Evolutionary conservation across 139 green algal species (phyloP).

Genomic region (Tetradesmus obliquus): DNA sequence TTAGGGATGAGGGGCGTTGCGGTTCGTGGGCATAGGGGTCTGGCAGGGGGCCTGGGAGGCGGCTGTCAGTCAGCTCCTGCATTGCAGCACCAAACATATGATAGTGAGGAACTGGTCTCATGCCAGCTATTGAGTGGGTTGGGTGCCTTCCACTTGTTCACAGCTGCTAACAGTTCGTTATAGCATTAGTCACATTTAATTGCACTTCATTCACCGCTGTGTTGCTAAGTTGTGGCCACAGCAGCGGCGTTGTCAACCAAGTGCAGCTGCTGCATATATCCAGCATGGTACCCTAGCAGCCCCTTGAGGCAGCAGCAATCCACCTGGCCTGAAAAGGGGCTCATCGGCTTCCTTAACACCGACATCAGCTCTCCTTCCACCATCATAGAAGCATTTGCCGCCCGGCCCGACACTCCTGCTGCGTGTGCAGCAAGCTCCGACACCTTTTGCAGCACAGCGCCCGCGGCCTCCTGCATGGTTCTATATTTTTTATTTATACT

Average conservation of each 20-base stretch:
- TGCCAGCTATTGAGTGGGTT: too few relatives aligned
- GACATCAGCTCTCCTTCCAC: conserved; percentile 6
- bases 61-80: background rate
- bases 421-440: too few relatives aligned
- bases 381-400: background rate
- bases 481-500: too few relatives aligned
- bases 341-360: background rate
- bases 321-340: background rate
- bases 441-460: too few relatives aligned
- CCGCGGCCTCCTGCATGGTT: too few relatives aligned
- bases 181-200: background rate
- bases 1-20: background rate
- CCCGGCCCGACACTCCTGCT: background rate
- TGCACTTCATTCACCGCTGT: background rate
- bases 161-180: background rate
- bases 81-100: background rate
- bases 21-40: background rate
- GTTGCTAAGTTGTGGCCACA: background rate
- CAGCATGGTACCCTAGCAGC: background rate
- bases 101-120: too few relatives aligned
- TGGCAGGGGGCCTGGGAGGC: background rate
- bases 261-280: background rate
- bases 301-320: background rate
- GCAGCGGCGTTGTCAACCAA: background rate
- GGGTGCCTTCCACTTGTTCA: too few relatives aligned